phyloP scores from a whole-genome alignment of 192 early-diverging fungal species.

The Backusella circina region DNA sequence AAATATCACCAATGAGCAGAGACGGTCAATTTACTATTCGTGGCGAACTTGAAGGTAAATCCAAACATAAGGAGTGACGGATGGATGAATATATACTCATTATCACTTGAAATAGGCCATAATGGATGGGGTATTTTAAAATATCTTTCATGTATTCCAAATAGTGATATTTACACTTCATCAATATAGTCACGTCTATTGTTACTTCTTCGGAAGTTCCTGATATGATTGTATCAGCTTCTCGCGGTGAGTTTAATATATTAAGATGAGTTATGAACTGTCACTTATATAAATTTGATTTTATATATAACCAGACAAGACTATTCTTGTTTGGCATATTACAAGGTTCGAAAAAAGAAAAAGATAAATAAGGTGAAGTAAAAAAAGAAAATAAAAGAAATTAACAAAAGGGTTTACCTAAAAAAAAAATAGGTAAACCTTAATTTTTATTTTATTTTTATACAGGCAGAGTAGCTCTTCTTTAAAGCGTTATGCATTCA shows the following conservation, averaged over 20 bases:
- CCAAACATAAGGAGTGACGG: not conserved
- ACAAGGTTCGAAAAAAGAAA: conserved; percentile 32
- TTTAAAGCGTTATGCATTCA: not conserved
- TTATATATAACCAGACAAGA: conserved; percentile 71
- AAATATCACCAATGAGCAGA: conserved; percentile 5
- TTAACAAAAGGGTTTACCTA: not conserved
- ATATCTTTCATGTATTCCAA: not conserved
- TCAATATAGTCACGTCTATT: conserved; percentile 79
- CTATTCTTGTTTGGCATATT: conserved; percentile 94
- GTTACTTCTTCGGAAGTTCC: conserved; percentile 93
- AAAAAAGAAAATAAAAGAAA: not conserved
- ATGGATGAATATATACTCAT: conserved; percentile 17
- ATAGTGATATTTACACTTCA: not conserved
- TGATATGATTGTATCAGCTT: conserved; percentile 93
- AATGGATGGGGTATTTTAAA: conserved; percentile 26
- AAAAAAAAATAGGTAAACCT: not conserved
- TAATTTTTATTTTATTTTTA: not conserved
- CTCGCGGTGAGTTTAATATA: conserved; percentile 68
- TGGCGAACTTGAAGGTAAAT: conserved; percentile 23
- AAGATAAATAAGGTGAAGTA: not conserved
- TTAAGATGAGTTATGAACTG: not conserved
- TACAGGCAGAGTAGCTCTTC: not conserved
- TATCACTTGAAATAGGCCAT: conserved; percentile 15
- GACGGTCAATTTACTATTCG: conserved; percentile 26
- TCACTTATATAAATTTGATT: not conserved